Conservation (phyloP, 306 rosid genomes). For the Corylus heterophylla region DNA sequence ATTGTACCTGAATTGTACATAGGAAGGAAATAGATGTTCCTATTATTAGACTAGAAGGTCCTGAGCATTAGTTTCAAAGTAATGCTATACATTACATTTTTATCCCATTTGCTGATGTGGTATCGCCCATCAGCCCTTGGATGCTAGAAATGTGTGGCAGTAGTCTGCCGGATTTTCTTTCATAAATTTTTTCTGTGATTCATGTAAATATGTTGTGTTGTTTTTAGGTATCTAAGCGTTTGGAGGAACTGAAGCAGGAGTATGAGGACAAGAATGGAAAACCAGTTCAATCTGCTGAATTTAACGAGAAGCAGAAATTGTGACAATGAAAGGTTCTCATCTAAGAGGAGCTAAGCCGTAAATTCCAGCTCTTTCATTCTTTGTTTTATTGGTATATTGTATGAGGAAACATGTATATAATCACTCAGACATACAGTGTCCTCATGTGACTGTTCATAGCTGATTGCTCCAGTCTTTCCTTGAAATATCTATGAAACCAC, state of each 20-base stretch:
- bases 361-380: not conserved
- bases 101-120: too few species aligned
- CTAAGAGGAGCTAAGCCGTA: not conserved
- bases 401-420: not conserved
- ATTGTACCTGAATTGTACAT: not conserved
- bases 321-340: conserved; percentile 19
- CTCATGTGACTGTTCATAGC: not conserved
- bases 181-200: not conserved
- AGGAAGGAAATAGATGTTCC: not conserved
- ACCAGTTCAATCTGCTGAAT: conserved; percentile 27
- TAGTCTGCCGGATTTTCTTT: not conserved
- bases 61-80: not conserved
- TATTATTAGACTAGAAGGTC: not conserved
- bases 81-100: not conserved
- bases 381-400: not conserved
- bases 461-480: not conserved
- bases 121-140: not conserved
- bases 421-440: not conserved
- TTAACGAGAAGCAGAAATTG: conserved; percentile 32
- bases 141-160: not conserved
- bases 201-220: not conserved
- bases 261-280: conserved; percentile 72
- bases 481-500: not conserved
- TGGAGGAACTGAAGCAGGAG: conserved; percentile 65
- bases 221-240: conserved; percentile 70